Conservation (phyloP, 2,329 filamentous ascomycete genomes). For the Ampelomyces quisqualis region DNA sequence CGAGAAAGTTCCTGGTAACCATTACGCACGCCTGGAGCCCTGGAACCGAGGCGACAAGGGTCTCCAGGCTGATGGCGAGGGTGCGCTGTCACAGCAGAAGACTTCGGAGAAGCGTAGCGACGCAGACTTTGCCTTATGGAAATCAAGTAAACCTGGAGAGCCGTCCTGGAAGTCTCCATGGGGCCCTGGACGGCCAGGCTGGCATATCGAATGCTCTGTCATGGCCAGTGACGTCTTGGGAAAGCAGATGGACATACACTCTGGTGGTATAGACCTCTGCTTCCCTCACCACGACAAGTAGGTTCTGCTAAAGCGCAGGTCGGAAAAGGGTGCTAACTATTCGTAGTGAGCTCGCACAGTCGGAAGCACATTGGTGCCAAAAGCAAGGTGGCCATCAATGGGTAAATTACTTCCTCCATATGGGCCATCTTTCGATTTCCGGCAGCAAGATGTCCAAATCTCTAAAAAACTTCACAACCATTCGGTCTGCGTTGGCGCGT, state of each 20-base stretch:
- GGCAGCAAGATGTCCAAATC: slow-evolving; percentile 96
- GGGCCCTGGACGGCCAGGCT: slow-evolving; percentile 85
- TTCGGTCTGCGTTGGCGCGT: slow-evolving; percentile 72
- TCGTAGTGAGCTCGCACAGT: slow-evolving; percentile 72
- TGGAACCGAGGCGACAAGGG: slow-evolving; percentile 82
- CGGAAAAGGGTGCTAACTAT: slow-evolving; percentile 10
- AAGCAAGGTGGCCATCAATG: slow-evolving; percentile 60
- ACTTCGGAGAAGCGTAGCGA: slow-evolving; percentile 68
- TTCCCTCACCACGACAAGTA: slow-evolving; percentile 73
- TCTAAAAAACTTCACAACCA: slow-evolving; percentile 93
- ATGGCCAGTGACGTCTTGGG: slow-evolving; percentile 93
- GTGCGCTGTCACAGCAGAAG: slow-evolving; percentile 63
- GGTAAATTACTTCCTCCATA: slow-evolving; percentile 96
- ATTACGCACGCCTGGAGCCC: slow-evolving; percentile 81
- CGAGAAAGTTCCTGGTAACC: slow-evolving; percentile 73
- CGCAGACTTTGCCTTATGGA: slow-evolving; percentile 92
- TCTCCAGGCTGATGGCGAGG: slow-evolving; percentile 85
- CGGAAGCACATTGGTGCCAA: slow-evolving; percentile 73
- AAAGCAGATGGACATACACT: slow-evolving; percentile 85
- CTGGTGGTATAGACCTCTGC: slow-evolving; percentile 87
- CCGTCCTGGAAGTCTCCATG: slow-evolving; percentile 86
- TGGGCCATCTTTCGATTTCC: slow-evolving; percentile 86
- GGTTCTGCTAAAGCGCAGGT: not conserved
- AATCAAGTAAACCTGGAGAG: slow-evolving; percentile 86
- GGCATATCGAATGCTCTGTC: slow-evolving; percentile 96